These are phyloP conservation scores for Fusarium nematophilum DNA, from an alignment of 2,329 filamentous ascomycete genomes.

Conservation along the genomic window DNA sequence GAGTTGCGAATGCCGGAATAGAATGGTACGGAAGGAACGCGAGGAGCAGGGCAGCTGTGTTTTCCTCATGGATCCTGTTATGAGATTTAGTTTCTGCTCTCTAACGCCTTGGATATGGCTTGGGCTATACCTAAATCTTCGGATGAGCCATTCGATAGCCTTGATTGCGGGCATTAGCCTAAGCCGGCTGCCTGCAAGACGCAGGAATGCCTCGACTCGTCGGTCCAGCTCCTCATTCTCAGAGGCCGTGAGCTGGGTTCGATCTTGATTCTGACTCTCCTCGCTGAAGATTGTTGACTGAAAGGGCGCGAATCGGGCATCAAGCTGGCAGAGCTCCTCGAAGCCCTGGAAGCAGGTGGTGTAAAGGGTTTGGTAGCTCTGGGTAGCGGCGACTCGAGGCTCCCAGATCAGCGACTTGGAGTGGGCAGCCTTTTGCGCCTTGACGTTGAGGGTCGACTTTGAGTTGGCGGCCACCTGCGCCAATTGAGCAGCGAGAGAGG, in stretches of 20 bases:
- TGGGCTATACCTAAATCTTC: constrained; percentile 80
- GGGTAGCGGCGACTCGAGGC: constrained; percentile 81
- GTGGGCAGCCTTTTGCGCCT: constrained; percentile 91
- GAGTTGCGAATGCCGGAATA: constrained; percentile 83
- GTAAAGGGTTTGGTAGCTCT: constrained; percentile 91
- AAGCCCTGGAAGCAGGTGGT: constrained; percentile 90
- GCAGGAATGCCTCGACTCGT: constrained; percentile 84
- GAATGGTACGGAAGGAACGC: constrained; percentile 95
- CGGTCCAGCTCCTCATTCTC: constrained; percentile 87
- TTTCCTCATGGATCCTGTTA: constrained; percentile 87
- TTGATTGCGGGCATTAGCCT: constrained; percentile 89
- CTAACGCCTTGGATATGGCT: neutral
- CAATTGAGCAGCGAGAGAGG: constrained; percentile 91
- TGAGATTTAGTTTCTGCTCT: constrained; percentile 12
- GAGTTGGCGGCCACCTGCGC: constrained; percentile 91
- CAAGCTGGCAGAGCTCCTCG: constrained; percentile 88
- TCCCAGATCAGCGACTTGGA: constrained; percentile 97
- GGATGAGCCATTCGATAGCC: constrained; percentile 92
- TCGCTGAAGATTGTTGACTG: constrained; percentile 87
- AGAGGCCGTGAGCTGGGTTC: constrained; percentile 81
- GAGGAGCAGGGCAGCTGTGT: constrained; percentile 80
- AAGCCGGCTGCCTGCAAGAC: constrained; percentile 79
- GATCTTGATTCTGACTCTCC: constrained; percentile 89
- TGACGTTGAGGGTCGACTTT: constrained; percentile 90
- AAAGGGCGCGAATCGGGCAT: constrained; percentile 81